These are phyloP conservation scores for Talaromyces verruculosus DNA, from an alignment of 2,329 filamentous ascomycete species.

Conservation along the genomic window DNA sequence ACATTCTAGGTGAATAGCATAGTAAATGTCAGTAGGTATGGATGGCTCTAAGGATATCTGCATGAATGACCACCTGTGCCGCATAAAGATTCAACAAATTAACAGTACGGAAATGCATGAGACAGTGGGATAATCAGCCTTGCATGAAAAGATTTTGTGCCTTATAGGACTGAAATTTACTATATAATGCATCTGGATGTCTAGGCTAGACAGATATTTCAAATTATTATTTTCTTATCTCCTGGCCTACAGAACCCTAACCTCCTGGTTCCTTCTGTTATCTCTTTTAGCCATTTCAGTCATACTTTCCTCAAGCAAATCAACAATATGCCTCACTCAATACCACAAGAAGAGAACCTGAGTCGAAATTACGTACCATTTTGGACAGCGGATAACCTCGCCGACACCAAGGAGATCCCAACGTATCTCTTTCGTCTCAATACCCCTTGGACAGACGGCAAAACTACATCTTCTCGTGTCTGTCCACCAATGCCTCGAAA, in stretches of 20 bases:
- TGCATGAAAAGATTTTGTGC: neutral
- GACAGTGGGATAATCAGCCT: neutral
- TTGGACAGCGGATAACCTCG: neutral
- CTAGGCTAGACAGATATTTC: neutral
- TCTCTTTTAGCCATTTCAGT: neutral
- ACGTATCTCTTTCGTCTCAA: slow-evolving; percentile 10
- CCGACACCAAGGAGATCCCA: neutral
- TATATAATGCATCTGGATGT: neutral
- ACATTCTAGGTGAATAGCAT: neutral
- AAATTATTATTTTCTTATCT: neutral
- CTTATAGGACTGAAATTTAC: neutral
- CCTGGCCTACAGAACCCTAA: neutral
- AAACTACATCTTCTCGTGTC: neutral
- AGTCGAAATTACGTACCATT: neutral
- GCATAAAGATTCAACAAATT: neutral
- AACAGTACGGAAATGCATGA: neutral
- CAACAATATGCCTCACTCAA: neutral
- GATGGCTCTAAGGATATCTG: neutral
- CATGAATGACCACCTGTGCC: neutral
- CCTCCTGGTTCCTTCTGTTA: neutral
- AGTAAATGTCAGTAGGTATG: neutral
- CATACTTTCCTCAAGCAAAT: neutral
- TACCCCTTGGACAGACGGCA: neutral
- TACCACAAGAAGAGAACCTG: neutral
- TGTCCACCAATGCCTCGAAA: neutral